phyloP scores from a whole-genome alignment of 1,284 basidiomycete genomes.

The Rhodotorula sp. region DNA sequence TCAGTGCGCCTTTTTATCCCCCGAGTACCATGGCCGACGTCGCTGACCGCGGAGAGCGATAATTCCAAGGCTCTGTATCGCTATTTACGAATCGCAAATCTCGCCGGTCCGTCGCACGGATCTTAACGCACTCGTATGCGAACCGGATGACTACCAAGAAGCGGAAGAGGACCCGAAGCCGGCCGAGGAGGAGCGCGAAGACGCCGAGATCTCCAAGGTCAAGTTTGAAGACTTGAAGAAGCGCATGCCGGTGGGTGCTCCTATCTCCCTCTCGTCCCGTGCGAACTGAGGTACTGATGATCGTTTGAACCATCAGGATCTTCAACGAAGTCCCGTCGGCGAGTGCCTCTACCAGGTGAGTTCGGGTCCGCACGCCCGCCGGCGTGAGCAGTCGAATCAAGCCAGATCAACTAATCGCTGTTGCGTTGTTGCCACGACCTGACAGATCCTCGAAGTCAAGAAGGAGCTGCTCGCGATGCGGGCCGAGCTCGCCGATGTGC shows the following conservation, averaged over 20 bases:
- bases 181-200: constrained; percentile 58
- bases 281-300: neutral
- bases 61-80: constrained; percentile 56
- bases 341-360: constrained; percentile 30
- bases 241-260: constrained; percentile 67
- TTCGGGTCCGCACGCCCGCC: too few relatives aligned
- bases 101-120: constrained; percentile 22
- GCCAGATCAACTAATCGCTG: too few relatives aligned
- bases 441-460: constrained; percentile 20
- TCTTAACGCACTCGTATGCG: constrained; percentile 22
- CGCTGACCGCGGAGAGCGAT: too few relatives aligned
- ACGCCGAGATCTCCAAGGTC: constrained; percentile 67
- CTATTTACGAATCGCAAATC: constrained; percentile 66
- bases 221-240: constrained; percentile 72
- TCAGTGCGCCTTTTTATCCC: neutral
- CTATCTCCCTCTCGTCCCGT: too few relatives aligned
- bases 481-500: constrained; percentile 12
- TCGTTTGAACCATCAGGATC: neutral
- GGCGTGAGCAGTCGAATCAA: neutral
- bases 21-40: too few relatives aligned
- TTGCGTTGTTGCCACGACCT: too few relatives aligned
- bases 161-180: constrained; percentile 34
- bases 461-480: constrained; percentile 15
- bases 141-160: constrained; percentile 37
- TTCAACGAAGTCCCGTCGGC: constrained; percentile 14